phyloP scores from a whole-genome alignment of 192 early-diverging fungal genomes.

The Chytriomyces sp. region DNA sequence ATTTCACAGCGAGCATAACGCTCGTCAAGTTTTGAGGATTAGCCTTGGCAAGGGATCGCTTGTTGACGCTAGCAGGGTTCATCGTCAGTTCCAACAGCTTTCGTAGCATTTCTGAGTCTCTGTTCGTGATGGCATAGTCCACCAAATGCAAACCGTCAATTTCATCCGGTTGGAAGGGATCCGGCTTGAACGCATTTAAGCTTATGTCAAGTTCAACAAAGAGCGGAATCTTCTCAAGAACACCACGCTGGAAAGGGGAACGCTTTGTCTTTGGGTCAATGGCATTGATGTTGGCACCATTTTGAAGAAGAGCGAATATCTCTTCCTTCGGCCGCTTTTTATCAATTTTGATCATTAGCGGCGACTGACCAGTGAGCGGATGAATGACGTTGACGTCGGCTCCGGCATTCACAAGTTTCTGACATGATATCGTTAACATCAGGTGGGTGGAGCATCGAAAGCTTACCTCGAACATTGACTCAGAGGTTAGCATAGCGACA shows the following conservation, averaged over 20 bases:
- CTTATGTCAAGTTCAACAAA: not conserved
- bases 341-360: conserved; percentile 22
- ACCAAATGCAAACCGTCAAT: conserved; percentile 41
- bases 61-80: conserved; percentile 41
- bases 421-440: not conserved
- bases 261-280: conserved; percentile 26
- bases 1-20: conserved; percentile 41
- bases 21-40: conserved; percentile 35
- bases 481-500: not conserved
- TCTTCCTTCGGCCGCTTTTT: not conserved
- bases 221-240: conserved; percentile 5
- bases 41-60: conserved; percentile 23
- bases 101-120: conserved; percentile 34
- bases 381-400: conserved; percentile 27
- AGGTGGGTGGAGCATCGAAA: too few relatives aligned
- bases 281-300: conserved; percentile 35
- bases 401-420: conserved; percentile 20
- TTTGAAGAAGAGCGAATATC: conserved; percentile 4
- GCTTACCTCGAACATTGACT: not conserved
- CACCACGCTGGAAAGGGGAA: conserved; percentile 29
- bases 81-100: conserved; percentile 40
- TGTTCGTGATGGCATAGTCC: conserved; percentile 45
- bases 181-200: conserved; percentile 17
- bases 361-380: conserved; percentile 5
- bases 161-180: conserved; percentile 42